These are phyloP conservation scores for Colletotrichum abscissum DNA, from an alignment of 2,329 filamentous ascomycete genomes.

Conservation along the genomic window DNA sequence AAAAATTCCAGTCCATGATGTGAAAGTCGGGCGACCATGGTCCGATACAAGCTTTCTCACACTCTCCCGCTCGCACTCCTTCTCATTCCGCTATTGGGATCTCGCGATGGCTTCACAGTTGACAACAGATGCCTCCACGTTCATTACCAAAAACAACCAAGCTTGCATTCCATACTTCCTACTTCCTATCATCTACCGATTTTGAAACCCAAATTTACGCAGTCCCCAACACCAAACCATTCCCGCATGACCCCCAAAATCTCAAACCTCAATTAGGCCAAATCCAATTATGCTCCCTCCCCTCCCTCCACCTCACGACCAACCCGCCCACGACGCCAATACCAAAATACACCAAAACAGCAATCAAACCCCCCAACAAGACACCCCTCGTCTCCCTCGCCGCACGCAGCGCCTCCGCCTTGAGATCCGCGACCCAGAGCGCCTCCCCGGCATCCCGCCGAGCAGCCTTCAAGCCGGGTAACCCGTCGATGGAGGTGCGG, in stretches of 20 bases:
- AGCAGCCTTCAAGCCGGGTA: constrained; percentile 67
- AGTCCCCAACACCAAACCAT: too few species aligned
- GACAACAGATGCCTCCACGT: too few species aligned
- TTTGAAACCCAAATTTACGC: too few species aligned
- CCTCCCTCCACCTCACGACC: neutral
- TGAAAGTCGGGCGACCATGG: neutral
- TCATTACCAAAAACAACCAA: too few species aligned
- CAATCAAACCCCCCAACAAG: constrained; percentile 37
- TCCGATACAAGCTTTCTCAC: too few species aligned
- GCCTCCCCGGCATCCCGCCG: constrained; percentile 60
- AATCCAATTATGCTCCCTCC: neutral
- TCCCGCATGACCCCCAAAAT: neutral
- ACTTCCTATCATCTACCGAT: too few species aligned
- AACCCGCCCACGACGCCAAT: neutral
- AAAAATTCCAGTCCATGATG: neutral
- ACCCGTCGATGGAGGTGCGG: constrained; percentile 65
- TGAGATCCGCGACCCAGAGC: constrained; percentile 55
- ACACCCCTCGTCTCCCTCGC: constrained; percentile 33
- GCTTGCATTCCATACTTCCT: too few species aligned
- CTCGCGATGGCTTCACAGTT: too few species aligned
- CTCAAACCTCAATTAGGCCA: neutral
- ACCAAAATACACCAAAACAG: constrained; percentile 27
- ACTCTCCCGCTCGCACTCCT: too few species aligned
- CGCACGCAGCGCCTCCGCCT: neutral
- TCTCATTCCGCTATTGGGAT: too few species aligned